Percentiles rank a stretch among this genome's conserved stretches.
These are phyloP conservation scores for Albophoma yamanashiensis DNA, from an alignment of 2,329 filamentous ascomycete genomes.

Conservation along the genomic window DNA sequence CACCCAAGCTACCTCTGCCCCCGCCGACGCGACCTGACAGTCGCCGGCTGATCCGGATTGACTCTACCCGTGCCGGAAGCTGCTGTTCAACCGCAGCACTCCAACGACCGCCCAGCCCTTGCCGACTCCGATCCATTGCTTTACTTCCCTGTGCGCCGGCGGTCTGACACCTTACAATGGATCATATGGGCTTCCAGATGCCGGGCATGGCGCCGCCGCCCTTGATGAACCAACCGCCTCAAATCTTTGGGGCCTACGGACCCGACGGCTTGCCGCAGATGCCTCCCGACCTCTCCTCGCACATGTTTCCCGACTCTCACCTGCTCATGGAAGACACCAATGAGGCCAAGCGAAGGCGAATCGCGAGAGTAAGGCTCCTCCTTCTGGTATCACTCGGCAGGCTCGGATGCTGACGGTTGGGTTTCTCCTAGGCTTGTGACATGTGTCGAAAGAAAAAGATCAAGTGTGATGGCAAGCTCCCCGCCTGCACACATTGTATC, in stretches of 20 bases:
- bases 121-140: neutral
- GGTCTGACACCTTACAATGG: constrained; percentile 13
- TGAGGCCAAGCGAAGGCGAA: constrained; percentile 81
- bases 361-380: constrained; percentile 59
- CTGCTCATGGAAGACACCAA: constrained; percentile 54
- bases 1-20: neutral
- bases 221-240: constrained; percentile 55
- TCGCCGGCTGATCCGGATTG: neutral
- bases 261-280: constrained; percentile 49
- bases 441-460: constrained; percentile 97
- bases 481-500: constrained; percentile 87
- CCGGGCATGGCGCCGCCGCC: constrained; percentile 43
- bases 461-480: constrained; percentile 95
- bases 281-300: constrained; percentile 45
- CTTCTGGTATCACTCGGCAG: neutral
- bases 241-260: constrained; percentile 56
- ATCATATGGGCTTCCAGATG: constrained; percentile 49
- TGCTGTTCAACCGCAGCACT: neutral
- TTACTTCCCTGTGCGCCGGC: neutral
- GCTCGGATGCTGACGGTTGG: constrained; percentile 2
- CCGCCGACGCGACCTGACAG: neutral
- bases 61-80: neutral
- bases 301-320: constrained; percentile 48
- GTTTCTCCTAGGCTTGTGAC: constrained; percentile 61
- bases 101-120: neutral